A percentile compares a stretch with the other conserved stretches of the same genome.
phyloP scores from a whole-genome alignment of 75 land plant genomes.

The Sequoiadendron giganteum region DNA sequence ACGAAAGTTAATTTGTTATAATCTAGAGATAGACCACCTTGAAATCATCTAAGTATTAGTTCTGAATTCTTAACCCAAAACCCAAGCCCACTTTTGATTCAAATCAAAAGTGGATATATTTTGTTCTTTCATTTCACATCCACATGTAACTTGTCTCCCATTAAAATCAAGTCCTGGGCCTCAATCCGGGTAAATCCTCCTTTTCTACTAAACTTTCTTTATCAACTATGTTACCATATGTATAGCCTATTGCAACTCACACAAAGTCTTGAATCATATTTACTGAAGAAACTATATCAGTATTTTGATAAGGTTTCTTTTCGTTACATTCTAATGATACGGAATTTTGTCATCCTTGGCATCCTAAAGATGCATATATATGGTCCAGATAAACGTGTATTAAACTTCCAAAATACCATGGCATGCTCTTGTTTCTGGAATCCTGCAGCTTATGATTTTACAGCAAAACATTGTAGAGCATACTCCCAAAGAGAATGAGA shows the following conservation, averaged over 20 bases:
- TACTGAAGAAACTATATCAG: not conserved
- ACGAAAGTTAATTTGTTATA: not conserved
- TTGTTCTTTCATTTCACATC: too few relatives aligned
- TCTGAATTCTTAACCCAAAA: slow-evolving; percentile 1
- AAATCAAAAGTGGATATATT: not conserved
- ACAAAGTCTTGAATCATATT: not conserved
- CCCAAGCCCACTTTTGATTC: not conserved
- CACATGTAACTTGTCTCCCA: not conserved
- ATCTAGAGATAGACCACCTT: not conserved
- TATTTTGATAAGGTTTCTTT: not conserved
- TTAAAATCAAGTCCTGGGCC: not conserved
- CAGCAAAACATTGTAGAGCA: not conserved
- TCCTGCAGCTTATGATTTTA: not conserved
- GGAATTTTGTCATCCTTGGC: not conserved
- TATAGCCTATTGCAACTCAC: not conserved
- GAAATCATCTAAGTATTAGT: not conserved
- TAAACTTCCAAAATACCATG: not conserved
- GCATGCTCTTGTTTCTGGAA: not conserved
- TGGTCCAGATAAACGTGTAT: not conserved
- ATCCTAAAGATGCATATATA: not conserved
- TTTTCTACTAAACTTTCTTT: not conserved
- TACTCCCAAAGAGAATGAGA: not conserved
- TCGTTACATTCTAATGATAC: not conserved
- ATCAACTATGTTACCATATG: not conserved
- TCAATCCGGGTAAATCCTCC: not conserved